These are phyloP conservation scores for Populus davidiana DNA, from an alignment of 345 rosid genomes.

Conservation along the genomic window DNA sequence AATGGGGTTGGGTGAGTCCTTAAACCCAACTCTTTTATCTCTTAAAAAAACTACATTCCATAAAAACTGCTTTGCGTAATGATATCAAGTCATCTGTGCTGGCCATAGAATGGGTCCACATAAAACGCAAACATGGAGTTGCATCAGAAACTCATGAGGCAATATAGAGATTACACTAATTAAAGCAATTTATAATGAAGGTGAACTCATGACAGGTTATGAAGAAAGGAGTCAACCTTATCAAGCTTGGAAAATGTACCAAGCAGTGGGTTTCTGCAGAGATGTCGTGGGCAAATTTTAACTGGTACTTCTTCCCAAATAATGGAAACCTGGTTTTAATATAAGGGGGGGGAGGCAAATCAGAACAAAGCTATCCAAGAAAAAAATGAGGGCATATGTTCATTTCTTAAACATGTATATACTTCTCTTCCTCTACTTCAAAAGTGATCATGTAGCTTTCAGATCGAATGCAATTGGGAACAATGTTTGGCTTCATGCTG, in stretches of 20 bases:
- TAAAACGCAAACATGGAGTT: background rate
- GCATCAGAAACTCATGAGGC: background rate
- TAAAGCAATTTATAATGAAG: background rate
- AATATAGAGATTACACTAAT: background rate
- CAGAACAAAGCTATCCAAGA: slow-evolving; percentile 1
- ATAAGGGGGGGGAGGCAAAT: slow-evolving; percentile 2
- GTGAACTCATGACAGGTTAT: background rate
- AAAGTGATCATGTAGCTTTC: slow-evolving; percentile 92
- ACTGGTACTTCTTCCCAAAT: slow-evolving; percentile 92
- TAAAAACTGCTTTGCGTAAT: no score
- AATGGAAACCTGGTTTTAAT: slow-evolving; percentile 67
- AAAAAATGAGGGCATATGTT: background rate
- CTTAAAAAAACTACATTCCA: no score
- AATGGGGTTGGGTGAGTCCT: no score
- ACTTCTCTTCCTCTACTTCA: slow-evolving; percentile 97
- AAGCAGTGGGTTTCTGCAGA: slow-evolving; percentile 78
- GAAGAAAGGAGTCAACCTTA: slow-evolving; percentile 47
- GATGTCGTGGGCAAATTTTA: slow-evolving; percentile 78
- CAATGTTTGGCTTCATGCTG: slow-evolving; percentile 74
- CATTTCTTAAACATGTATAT: slow-evolving; percentile 12
- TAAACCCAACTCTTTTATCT: no score
- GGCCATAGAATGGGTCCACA: no score
- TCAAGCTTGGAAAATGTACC: slow-evolving; percentile 98
- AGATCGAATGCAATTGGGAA: slow-evolving; percentile 90
- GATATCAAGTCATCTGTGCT: no score